Evolutionary conservation across 805 yeast genomes (phyloP).

Genomic region (Sugiyamaella valdiviana): DNA sequence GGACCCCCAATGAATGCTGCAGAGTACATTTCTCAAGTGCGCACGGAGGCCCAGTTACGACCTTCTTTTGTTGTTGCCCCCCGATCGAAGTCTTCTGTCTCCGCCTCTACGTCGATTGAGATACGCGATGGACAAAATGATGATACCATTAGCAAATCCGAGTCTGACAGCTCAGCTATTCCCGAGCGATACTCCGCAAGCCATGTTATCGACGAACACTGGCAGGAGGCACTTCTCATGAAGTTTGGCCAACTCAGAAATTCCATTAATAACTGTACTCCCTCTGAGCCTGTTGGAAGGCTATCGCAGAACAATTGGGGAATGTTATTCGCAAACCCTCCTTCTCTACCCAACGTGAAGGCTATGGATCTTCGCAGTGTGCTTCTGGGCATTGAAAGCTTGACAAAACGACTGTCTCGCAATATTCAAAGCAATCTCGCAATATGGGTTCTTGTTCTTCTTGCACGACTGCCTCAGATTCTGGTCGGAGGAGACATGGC

Average conservation of each 20-base stretch:
- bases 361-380: conserved; percentile 34
- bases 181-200: too few species aligned
- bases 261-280: background rate
- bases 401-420: conserved; percentile 38
- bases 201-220: background rate
- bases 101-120: too few species aligned
- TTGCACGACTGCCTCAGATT: conserved; percentile 37
- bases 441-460: conserved; percentile 38
- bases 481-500: conserved; percentile 37
- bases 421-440: conserved; percentile 27
- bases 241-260: background rate
- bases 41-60: conserved; percentile 10
- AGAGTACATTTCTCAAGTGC: conserved; percentile 13
- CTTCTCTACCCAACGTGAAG: conserved; percentile 15
- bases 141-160: too few species aligned
- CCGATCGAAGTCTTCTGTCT: background rate
- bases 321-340: background rate
- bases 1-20: conserved; percentile 13
- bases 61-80: conserved; percentile 8
- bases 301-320: background rate
- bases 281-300: background rate
- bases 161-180: too few species aligned
- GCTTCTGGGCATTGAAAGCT: conserved; percentile 37
- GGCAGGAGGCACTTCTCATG: background rate
- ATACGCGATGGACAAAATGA: too few species aligned